A percentile compares a stretch with the other conserved stretches of the same genome.
Evolutionary conservation across 441 rosid species (phyloP).

Genomic region (Biscutella laevigata): DNA sequence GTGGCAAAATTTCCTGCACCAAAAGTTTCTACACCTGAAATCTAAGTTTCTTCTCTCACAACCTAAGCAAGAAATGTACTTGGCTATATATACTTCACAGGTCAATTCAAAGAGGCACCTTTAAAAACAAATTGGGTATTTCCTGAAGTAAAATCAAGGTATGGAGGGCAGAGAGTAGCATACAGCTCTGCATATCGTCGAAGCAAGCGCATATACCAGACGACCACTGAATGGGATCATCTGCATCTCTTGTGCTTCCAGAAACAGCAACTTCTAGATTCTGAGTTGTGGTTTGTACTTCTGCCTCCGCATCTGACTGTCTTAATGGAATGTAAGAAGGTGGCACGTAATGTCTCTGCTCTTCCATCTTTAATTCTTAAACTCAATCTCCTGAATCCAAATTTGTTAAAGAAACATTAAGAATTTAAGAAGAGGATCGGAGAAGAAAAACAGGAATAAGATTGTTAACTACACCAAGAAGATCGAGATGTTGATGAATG

Average conservation of each 20-base stretch:
- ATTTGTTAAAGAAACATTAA: no score
- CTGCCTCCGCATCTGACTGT: conserved; percentile 46
- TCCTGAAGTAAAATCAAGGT: conserved; percentile 52
- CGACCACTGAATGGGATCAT: conserved; percentile 51
- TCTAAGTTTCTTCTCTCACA: neutral
- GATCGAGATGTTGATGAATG: neutral
- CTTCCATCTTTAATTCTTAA: conserved; percentile 32
- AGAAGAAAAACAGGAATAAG: neutral
- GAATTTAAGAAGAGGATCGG: no score
- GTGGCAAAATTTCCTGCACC: no score
- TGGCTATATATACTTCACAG: conserved; percentile 5
- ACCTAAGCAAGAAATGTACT: neutral
- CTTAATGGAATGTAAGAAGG: conserved; percentile 68
- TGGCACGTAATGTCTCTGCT: conserved; percentile 56
- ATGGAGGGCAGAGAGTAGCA: conserved; percentile 59
- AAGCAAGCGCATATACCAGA: conserved; percentile 97
- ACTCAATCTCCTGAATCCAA: conserved; percentile 1
- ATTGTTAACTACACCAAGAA: neutral
- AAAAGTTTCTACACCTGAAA: neutral
- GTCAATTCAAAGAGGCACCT: conserved; percentile 45
- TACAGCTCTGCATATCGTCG: conserved; percentile 97
- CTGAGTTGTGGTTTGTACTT: conserved; percentile 14
- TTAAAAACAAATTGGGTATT: conserved; percentile 24
- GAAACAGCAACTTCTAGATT: conserved; percentile 22
- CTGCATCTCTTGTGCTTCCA: neutral